These are phyloP conservation scores for Suillus weaverae DNA, from an alignment of 768 basidiomycete genomes.

Conservation along the genomic window DNA sequence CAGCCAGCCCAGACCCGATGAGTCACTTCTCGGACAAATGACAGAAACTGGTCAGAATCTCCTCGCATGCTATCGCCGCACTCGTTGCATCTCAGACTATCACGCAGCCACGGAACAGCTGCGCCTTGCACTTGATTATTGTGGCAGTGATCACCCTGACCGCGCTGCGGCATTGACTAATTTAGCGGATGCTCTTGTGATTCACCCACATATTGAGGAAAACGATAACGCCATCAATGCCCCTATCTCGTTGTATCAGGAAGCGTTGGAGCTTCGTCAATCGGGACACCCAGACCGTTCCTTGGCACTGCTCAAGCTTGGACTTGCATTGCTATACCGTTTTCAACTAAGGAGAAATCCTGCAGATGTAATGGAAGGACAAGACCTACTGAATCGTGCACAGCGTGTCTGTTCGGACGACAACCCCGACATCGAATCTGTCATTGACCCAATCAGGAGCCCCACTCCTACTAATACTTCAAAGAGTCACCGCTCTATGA, in stretches of 20 bases:
- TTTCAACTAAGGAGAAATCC: slow-evolving; percentile 6
- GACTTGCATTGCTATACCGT: slow-evolving; percentile 6
- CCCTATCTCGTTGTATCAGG: slow-evolving; percentile 7
- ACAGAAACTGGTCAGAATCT: slow-evolving; percentile 4
- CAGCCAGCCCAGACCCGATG: neutral
- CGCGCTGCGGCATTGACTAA: slow-evolving; percentile 13
- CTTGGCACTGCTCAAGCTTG: slow-evolving; percentile 8
- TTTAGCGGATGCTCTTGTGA: slow-evolving; percentile 7
- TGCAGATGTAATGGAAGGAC: slow-evolving; percentile 2
- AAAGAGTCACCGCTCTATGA: neutral
- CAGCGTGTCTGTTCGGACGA: neutral
- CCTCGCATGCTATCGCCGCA: slow-evolving; percentile 4
- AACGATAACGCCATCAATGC: neutral
- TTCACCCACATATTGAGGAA: neutral
- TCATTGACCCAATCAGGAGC: neutral
- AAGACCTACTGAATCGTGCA: neutral
- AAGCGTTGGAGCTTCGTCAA: slow-evolving; percentile 13
- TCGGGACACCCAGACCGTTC: slow-evolving; percentile 12
- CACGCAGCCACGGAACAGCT: slow-evolving; percentile 9
- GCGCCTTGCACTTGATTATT: slow-evolving; percentile 5
- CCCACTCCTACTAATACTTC: neutral
- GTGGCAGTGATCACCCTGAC: neutral
- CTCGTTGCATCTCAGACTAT: slow-evolving; percentile 6
- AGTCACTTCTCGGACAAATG: slow-evolving; percentile 2
- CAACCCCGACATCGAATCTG: neutral